Base-by-base conservation (phyloP, 225 moss, liverwort and hornwort species). In the Sphagnum tenellum region DNA sequence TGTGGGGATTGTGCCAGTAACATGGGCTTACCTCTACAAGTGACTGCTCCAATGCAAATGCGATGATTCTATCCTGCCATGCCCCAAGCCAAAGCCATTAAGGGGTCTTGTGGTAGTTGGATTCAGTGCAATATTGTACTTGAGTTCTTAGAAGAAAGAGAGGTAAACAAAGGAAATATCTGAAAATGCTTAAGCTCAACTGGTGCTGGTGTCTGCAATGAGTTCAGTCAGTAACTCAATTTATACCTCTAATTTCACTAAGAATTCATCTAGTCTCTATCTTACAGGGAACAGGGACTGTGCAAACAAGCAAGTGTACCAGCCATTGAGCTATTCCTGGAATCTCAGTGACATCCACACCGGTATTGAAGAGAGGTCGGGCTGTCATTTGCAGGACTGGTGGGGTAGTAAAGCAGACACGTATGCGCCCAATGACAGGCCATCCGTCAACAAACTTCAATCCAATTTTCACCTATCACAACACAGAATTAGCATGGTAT, bases 261-360 rank as follows among this genome's bases (percentile, higher is more conserved):
- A 29, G 29, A 29, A 1, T 29, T 29, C 29, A 29, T 29, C 29
- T 29, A 29, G 29, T 29, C 29, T 29, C 29, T 29, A 29, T 29
- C 61, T 10, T 4, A 62, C 47, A 62, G 7, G 44, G 44, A 62
- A 13, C 12, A 45, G 57, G 47, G 65, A 66, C 57, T 46, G 55
- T 74, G 62, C 48, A 67, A 75, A 59, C 8, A 3, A 61, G 70
- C 77, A 29, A 29, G 29, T 29, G 59, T 80, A 91, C 89, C 72
- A 93, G 47, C 87, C 90, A 98, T 67, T 74, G 71, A 55, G 98
- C 93, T 57, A 98, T 82, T 45, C 90, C 90, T 51, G 98, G 98
- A 54, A 98, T 62, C 48, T 93, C 98, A 6, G 98, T 77, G 51
- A 98, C 90, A 74, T 98, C 84, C 60, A 98, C 78, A 51, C 98